Conservation (phyloP, 2,329 filamentous ascomycete genomes). For the Basipetospora chlamydospora region DNA sequence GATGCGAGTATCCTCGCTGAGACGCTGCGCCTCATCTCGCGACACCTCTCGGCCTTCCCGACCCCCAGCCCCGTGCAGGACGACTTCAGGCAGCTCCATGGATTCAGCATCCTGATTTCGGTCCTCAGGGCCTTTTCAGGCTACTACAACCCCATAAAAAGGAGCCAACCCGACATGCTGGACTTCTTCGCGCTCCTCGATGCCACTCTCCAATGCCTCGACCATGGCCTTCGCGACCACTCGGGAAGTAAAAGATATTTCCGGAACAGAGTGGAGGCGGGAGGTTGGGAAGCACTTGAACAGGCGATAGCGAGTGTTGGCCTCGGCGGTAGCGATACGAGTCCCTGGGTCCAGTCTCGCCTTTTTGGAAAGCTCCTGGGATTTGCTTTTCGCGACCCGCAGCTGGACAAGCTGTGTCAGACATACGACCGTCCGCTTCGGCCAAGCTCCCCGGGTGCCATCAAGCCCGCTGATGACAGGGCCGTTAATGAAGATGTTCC, state of each 20-base stretch:
- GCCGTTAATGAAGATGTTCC: not conserved
- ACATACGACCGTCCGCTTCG: slow-evolving; percentile 17
- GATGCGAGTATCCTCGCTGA: slow-evolving; percentile 33
- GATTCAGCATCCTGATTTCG: slow-evolving; percentile 61
- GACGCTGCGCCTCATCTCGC: slow-evolving; percentile 50
- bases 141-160: slow-evolving; percentile 56
- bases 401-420: slow-evolving; percentile 54
- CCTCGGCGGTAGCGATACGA: slow-evolving; percentile 48
- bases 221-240: slow-evolving; percentile 62
- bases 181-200: slow-evolving; percentile 56
- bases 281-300: slow-evolving; percentile 67
- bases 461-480: not conserved
- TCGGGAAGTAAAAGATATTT: slow-evolving; percentile 84
- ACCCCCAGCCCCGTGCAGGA: slow-evolving; percentile 47
- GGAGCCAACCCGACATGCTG: slow-evolving; percentile 45
- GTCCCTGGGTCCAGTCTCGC: slow-evolving; percentile 53
- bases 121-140: slow-evolving; percentile 58
- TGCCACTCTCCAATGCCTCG: slow-evolving; percentile 57
- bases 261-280: slow-evolving; percentile 55
- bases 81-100: slow-evolving; percentile 66
- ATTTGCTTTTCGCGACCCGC: slow-evolving; percentile 67
- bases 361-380: slow-evolving; percentile 72
- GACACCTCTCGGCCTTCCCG: slow-evolving; percentile 36
- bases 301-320: slow-evolving; percentile 56
- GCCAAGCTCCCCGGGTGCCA: too few relatives aligned